Percentiles rank a stretch among this genome's conserved stretches.
Conservation (phyloP, 345 rosid species). For the Eutrema yunnanense region DNA sequence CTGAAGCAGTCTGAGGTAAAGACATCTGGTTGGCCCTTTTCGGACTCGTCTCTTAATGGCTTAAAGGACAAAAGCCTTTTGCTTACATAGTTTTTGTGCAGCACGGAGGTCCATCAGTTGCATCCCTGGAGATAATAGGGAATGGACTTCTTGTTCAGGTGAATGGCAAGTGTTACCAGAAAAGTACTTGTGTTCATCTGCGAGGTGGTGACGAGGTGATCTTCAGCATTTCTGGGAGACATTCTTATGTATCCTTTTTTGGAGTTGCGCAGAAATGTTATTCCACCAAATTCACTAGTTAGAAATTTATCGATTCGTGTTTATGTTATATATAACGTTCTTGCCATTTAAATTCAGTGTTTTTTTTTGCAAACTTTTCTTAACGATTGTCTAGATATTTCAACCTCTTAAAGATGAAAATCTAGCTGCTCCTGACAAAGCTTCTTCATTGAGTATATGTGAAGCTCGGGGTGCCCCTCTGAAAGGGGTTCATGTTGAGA, state of each 20-base stretch:
- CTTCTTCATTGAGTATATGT: conserved; percentile 62
- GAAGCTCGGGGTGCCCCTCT: conserved; percentile 66
- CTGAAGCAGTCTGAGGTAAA: conserved; percentile 75
- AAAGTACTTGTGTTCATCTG: conserved; percentile 41
- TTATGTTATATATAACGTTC: neutral
- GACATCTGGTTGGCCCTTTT: neutral
- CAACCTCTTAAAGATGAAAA: conserved; percentile 70
- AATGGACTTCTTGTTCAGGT: conserved; percentile 81
- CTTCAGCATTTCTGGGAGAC: conserved; percentile 61
- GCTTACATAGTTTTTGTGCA: conserved; percentile 33
- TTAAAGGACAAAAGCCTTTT: neutral
- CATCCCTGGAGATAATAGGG: conserved; percentile 67
- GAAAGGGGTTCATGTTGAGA: conserved; percentile 69
- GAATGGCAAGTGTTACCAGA: conserved; percentile 58
- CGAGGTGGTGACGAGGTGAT: conserved; percentile 92
- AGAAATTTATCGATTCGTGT: neutral
- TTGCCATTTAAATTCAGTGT: neutral
- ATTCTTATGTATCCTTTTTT: conserved; percentile 93
- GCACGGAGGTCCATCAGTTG: conserved; percentile 62
- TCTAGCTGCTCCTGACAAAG: conserved; percentile 49
- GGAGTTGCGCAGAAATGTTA: neutral
- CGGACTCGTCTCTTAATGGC: neutral
- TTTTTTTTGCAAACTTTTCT: conserved; percentile 34
- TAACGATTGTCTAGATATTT: conserved; percentile 61
- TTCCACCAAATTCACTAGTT: neutral